Base-by-base conservation (phyloP, 768 basidiomycete species). In the Exsudoporus frostii region DNA sequence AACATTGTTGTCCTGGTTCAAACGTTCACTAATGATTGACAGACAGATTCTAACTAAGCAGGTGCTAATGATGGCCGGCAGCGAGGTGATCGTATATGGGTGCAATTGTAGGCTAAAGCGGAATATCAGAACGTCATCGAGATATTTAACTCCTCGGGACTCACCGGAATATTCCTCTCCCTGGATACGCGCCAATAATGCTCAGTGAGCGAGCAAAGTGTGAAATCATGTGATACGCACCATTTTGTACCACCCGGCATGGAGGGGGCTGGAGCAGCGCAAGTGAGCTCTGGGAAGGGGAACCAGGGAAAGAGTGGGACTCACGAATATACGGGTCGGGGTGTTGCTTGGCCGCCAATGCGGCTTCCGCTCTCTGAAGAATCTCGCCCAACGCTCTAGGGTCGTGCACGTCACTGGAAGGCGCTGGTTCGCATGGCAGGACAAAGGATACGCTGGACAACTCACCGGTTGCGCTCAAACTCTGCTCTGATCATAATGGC, bases 181-280 rank as follows among this genome's bases (percentile, higher is more conserved):
- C 90, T 81, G 79, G 50, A 47, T 47, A 11, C 40, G 5, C 17
- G 40, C 20, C 7, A 2, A 9, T n/a, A n/a, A 20, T 8, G 19
- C 15, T 59, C 17, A 58, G 38, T 29, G 53, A 47, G 29, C 17
- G 15, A 45, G 29, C 25, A 19, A 10, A 19, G n/a, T 5, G 0
- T 15, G 27, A 45, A 42, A 20, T 8, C 7, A 54, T 20, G 19
- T 38, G 29, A 49, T 15, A 81, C 86, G 62, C 64, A 95, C 94
- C 94, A 98, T 74, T 96, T 97, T n/a, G 92, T 93, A 53, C 95
- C 95, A 53, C 89, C 92, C 43, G 92, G 92, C 69, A 85, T 88
- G 37, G 80, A 65, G 43, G 94, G 80, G 53, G 87, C 95, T 98
- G 56, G 37, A 58, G 20, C 1, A 44, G 20, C 39, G 45, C 19